Base-by-base conservation (phyloP, 2,329 filamentous ascomycete genomes). In the Arthrinium puccinioides region DNA sequence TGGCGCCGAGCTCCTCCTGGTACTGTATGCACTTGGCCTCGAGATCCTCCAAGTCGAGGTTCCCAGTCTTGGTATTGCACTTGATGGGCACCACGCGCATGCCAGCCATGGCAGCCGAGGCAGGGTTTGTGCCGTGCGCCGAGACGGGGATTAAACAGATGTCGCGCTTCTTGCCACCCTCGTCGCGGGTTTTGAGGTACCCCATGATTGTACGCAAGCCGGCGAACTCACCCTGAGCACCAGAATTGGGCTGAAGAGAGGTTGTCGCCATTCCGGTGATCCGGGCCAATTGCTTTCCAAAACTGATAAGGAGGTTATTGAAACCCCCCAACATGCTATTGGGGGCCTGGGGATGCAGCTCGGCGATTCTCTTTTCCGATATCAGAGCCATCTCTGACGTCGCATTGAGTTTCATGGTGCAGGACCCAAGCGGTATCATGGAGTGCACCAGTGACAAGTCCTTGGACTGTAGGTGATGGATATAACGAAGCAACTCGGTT, bases 391-490 rank as follows among this genome's bases (percentile, higher is more conserved):
- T 96, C 66, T 96, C 87, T 1, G 86, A 86, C 4, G 89, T 92
- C 28, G 84, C 86, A 59, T 96, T 96, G 37, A 96, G 79, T 71
- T 97, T 97, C 90, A 97, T 97, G 11, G 90, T 97, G 70, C 90
- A 97, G 2, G 90, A 96, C 15, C 90, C 90, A 2, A 97, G 76
- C 3, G 90, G 88, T 43, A 97, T 97, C 90, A 97, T 97, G 13
- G 89, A 96, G 65, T 97, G 90, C 3, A 89, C 86, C 5, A 96
- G 72, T 2, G 90, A 96, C 11, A 97, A 68, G 57, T 97, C 90
- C 68, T 94, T 96, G 35, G 88, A 94, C 59, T 94, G 84, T 5
- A 97, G 72, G 57, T 95, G 87, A 56, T 90, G 74, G 51, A 97
- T 95, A 64, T 97, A 97, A 29, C 90, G 83, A 35, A 97, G 70